Conservation (phyloP, 2,329 filamentous ascomycete species). For the Dothidotthia symphoricarpi region DNA sequence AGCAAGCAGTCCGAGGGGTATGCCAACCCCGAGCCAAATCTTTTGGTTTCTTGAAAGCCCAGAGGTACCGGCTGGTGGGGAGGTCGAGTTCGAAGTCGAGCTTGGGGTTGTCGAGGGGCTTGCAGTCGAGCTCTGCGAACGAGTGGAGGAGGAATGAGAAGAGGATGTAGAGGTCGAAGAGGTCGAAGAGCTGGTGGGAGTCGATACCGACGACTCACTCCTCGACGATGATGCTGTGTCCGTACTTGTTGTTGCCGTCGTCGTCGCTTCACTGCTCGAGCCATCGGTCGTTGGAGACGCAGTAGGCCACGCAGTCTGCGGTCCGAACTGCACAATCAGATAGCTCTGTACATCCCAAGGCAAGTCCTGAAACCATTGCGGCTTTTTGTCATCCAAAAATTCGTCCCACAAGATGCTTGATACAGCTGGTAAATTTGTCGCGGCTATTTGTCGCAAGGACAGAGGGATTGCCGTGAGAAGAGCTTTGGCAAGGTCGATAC, state of each 20-base stretch:
- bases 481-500: constrained; percentile 34
- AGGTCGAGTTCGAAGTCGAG: constrained; percentile 14
- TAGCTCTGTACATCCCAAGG: constrained; percentile 38
- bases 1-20: constrained; percentile 59
- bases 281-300: constrained; percentile 12
- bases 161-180: not conserved
- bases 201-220: not conserved
- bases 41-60: constrained; percentile 30
- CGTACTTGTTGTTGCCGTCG: constrained; percentile 4
- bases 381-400: constrained; percentile 36
- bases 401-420: constrained; percentile 37
- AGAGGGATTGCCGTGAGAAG: constrained; percentile 38
- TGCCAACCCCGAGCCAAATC: constrained; percentile 37
- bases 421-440: constrained; percentile 37
- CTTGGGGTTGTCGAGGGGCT: constrained; percentile 8
- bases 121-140: constrained; percentile 1
- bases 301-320: constrained; percentile 28
- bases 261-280: constrained; percentile 3
- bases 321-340: constrained; percentile 34
- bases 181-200: not conserved
- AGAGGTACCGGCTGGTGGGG: constrained; percentile 15
- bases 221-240: constrained; percentile 5
- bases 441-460: constrained; percentile 36
- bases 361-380: constrained; percentile 34
- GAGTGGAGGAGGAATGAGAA: not conserved